These are phyloP conservation scores for Apophysomyces ossiformis DNA, from an alignment of 371 early-diverging fungal genomes.

Conservation along the genomic window DNA sequence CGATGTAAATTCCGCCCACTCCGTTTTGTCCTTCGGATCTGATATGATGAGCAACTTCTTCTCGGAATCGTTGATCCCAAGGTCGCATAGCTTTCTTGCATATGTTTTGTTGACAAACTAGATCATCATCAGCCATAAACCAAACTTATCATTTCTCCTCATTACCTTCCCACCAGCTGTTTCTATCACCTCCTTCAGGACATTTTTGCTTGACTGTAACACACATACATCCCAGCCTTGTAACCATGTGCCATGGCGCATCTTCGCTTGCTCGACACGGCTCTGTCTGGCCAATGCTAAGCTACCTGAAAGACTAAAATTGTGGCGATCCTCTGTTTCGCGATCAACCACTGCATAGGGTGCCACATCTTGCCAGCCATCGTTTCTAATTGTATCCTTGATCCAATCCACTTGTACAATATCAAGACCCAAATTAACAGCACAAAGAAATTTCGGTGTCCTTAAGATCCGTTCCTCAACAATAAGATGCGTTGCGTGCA, in stretches of 20 bases:
- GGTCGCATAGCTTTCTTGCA: neutral
- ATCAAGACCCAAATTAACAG: conserved; percentile 27
- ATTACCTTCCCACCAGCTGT: conserved; percentile 29
- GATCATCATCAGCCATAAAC: neutral
- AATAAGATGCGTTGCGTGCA: conserved; percentile 21
- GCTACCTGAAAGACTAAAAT: conserved; percentile 21
- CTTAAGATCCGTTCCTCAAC: conserved; percentile 19
- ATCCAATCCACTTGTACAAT: conserved; percentile 24
- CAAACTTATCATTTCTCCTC: neutral
- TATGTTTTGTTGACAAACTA: conserved; percentile 1
- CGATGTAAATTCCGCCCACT: conserved; percentile 13
- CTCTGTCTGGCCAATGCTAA: conserved; percentile 14
- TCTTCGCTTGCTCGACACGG: neutral
- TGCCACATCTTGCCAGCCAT: conserved; percentile 11
- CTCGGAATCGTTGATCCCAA: neutral
- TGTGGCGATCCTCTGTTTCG: conserved; percentile 17
- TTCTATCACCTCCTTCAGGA: conserved; percentile 21
- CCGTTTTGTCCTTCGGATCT: conserved; percentile 12
- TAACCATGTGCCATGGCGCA: conserved; percentile 21
- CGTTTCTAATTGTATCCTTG: conserved; percentile 9
- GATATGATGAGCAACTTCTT: conserved; percentile 17
- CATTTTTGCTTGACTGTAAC: conserved; percentile 18
- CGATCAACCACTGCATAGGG: conserved; percentile 20
- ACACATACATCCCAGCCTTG: conserved; percentile 22
- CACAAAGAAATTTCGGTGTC: conserved; percentile 33